Percentiles rank a stretch among this genome's conserved stretches.
These are phyloP conservation scores for Tetracladium marchalianum DNA, from an alignment of 495 filamentous ascomycete species.

Conservation along the genomic window DNA sequence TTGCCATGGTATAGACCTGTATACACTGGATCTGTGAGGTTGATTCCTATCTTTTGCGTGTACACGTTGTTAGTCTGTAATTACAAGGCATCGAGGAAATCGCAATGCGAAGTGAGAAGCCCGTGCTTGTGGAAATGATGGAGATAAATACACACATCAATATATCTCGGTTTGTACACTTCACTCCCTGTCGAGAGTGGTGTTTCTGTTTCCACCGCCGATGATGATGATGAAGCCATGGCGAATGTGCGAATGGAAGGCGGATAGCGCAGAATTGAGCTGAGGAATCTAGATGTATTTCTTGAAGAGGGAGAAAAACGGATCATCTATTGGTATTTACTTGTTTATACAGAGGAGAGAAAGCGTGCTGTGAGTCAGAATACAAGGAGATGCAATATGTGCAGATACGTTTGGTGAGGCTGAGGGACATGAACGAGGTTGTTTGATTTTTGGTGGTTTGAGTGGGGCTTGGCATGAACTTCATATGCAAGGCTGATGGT, in stretches of 20 bases:
- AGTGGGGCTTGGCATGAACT: too few relatives aligned
- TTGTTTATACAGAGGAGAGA: too few relatives aligned
- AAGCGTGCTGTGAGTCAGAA: too few relatives aligned
- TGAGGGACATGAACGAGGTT: too few relatives aligned
- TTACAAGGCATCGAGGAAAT: neutral
- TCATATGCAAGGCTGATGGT: too few relatives aligned
- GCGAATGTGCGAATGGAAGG: neutral
- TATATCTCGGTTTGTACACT: slow-evolving; percentile 6
- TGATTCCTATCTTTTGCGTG: slow-evolving; percentile 66
- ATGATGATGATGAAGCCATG: slow-evolving; percentile 2
- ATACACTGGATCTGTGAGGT: slow-evolving; percentile 84
- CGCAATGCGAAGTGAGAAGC: neutral
- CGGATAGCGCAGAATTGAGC: neutral
- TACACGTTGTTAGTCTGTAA: neutral
- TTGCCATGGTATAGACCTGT: slow-evolving; percentile 76
- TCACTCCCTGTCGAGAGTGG: neutral
- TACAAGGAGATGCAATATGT: too few relatives aligned
- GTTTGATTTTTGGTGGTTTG: too few relatives aligned
- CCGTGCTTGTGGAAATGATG: too few relatives aligned
- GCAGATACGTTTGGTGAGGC: too few relatives aligned
- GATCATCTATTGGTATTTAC: too few relatives aligned
- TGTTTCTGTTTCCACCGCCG: neutral
- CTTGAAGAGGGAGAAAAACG: neutral
- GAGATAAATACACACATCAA: slow-evolving; percentile 8
- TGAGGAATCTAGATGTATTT: neutral